These are phyloP conservation scores for Zygnema circumcarinatum DNA, from an alignment of 139 green algal species.

Conservation along the genomic window DNA sequence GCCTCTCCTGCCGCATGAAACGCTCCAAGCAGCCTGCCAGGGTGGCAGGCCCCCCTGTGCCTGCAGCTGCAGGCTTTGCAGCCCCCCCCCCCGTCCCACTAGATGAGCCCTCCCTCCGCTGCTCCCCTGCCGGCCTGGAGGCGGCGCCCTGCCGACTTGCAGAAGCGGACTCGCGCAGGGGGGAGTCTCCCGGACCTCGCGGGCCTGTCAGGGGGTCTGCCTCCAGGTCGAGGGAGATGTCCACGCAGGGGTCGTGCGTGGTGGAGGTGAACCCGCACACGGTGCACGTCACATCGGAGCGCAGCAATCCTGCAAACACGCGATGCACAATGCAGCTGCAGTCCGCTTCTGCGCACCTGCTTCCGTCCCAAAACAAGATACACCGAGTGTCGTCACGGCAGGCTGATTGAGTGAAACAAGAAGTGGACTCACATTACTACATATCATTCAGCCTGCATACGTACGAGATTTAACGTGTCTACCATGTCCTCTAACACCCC, in stretches of 20 bases:
- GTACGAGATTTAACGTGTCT: no score
- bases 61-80: conserved; percentile 17
- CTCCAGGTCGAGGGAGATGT: conserved; percentile 83
- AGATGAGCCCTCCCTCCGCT: background rate
- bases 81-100: background rate
- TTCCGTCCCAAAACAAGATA: background rate
- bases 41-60: background rate
- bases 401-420: background rate
- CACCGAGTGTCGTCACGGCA: background rate
- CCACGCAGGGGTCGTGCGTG: conserved; percentile 81
- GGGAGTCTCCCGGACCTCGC: no score
- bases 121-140: background rate
- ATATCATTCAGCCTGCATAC: no score
- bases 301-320: conserved; percentile 82
- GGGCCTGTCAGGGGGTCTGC: no score
- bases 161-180: no score
- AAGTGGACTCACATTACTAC: no score
- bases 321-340: conserved; percentile 59
- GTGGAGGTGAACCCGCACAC: conserved; percentile 81
- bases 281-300: conserved; percentile 82
- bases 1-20: conserved; percentile 76
- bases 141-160: background rate
- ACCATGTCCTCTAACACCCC: no score
- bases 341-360: conserved; percentile 18
- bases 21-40: conserved; percentile 78